Conservation (phyloP, 163 green algal species). For the Coccomyxa subellipsoidea region DNA sequence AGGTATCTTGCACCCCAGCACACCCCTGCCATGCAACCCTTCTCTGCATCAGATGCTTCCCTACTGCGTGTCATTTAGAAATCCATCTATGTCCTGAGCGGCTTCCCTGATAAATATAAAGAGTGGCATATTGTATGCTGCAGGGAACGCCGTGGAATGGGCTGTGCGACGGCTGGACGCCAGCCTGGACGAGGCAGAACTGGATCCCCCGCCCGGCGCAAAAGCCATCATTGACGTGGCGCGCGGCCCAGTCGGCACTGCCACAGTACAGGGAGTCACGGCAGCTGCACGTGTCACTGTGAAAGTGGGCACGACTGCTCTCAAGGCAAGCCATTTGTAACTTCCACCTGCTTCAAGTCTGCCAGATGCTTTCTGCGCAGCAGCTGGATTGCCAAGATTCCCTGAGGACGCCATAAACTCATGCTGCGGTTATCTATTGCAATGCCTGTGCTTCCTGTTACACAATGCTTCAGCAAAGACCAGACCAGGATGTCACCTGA, state of each 20-base stretch:
- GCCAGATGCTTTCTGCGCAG: too few relatives aligned
- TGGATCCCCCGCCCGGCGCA: conserved; percentile 24
- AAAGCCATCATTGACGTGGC: conserved; percentile 25
- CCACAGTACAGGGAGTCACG: conserved; percentile 11
- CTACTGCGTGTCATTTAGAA: too few relatives aligned
- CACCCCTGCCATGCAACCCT: not conserved
- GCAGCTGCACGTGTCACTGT: conserved; percentile 30
- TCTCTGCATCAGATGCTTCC: too few relatives aligned
- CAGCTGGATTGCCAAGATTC: too few relatives aligned
- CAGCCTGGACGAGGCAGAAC: conserved; percentile 35
- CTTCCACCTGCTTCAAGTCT: not conserved
- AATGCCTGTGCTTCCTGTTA: too few relatives aligned
- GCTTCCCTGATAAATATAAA: too few relatives aligned
- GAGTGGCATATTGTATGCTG: not conserved
- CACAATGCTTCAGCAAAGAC: too few relatives aligned
- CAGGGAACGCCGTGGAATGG: conserved; percentile 41
- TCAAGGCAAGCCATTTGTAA: conserved; percentile 17
- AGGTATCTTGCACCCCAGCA: not conserved
- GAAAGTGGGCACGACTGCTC: conserved; percentile 27
- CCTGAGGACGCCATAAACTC: too few relatives aligned
- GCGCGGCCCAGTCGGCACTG: conserved; percentile 17
- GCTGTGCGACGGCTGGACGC: conserved; percentile 35
- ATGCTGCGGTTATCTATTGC: too few relatives aligned
- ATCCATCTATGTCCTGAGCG: too few relatives aligned
- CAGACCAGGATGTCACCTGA: too few relatives aligned